These are phyloP conservation scores for Fusarium chuoi DNA, from an alignment of 2,329 filamentous ascomycete species.

Conservation along the genomic window DNA sequence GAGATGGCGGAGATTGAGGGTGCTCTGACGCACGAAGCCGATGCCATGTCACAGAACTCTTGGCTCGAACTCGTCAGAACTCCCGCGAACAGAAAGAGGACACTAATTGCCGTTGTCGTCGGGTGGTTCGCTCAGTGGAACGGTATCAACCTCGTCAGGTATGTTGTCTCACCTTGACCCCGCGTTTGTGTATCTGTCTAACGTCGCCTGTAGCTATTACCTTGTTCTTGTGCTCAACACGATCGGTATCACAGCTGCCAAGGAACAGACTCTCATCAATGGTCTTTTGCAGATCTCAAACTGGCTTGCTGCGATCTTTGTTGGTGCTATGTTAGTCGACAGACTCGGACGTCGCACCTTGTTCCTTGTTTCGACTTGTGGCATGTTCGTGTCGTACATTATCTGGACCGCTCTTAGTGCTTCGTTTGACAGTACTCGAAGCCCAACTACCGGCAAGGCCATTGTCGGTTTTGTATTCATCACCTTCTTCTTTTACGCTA, in stretches of 20 bases:
- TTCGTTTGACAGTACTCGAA: slow-evolving; percentile 29
- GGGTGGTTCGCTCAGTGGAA: slow-evolving; percentile 40
- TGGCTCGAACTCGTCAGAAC: slow-evolving; percentile 53
- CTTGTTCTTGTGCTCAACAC: slow-evolving; percentile 52
- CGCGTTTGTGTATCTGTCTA: background rate
- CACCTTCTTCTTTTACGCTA: slow-evolving; percentile 52
- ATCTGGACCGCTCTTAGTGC: slow-evolving; percentile 48
- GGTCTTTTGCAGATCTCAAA: slow-evolving; percentile 50
- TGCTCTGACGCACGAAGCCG: slow-evolving; percentile 47
- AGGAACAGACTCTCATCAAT: slow-evolving; percentile 48
- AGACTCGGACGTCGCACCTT: slow-evolving; percentile 54
- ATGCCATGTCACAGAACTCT: slow-evolving; percentile 49
- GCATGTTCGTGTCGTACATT: slow-evolving; percentile 50
- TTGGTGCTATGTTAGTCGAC: slow-evolving; percentile 53
- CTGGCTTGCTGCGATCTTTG: slow-evolving; percentile 51
- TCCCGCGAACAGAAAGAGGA: slow-evolving; percentile 45
- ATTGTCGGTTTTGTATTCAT: slow-evolving; percentile 54
- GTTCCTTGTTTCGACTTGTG: slow-evolving; percentile 50
- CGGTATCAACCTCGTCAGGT: slow-evolving; percentile 34
- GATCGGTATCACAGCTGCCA: slow-evolving; percentile 51
- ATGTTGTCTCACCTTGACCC: background rate
- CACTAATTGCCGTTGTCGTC: slow-evolving; percentile 34
- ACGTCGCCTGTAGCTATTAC: slow-evolving; percentile 44
- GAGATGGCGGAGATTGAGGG: slow-evolving; percentile 55
- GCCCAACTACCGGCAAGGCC: slow-evolving; percentile 36